These are phyloP conservation scores for Termitomyces titanicus DNA, from an alignment of 768 basidiomycete species.

Conservation along the genomic window DNA sequence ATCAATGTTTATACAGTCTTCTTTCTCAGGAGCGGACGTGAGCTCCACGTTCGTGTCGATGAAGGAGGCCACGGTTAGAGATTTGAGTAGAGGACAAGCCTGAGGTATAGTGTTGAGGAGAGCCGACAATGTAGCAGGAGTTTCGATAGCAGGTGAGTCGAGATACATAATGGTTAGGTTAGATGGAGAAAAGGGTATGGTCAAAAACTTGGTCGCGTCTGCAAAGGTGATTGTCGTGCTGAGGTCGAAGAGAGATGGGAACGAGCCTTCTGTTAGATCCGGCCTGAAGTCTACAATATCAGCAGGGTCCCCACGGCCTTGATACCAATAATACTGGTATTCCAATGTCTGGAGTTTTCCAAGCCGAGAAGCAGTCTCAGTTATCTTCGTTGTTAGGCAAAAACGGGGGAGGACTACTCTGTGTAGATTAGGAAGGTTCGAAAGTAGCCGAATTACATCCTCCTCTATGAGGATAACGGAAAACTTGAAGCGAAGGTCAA, in stretches of 20 bases:
- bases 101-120: slow-evolving; percentile 43
- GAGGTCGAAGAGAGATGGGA: slow-evolving; percentile 51
- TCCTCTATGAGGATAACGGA: slow-evolving; percentile 38
- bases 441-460: background rate
- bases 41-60: slow-evolving; percentile 15
- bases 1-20: slow-evolving; percentile 25
- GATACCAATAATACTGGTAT: slow-evolving; percentile 45
- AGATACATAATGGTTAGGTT: slow-evolving; percentile 50
- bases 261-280: slow-evolving; percentile 41
- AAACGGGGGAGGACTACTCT: slow-evolving; percentile 50
- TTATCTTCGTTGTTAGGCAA: slow-evolving; percentile 40
- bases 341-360: slow-evolving; percentile 43
- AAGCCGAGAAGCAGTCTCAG: slow-evolving; percentile 43
- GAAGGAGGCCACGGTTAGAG: slow-evolving; percentile 38
- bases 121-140: slow-evolving; percentile 35
- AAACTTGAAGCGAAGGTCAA: slow-evolving; percentile 43
- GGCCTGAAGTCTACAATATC: slow-evolving; percentile 47
- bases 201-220: slow-evolving; percentile 43
- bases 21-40: slow-evolving; percentile 11
- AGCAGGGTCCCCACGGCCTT: slow-evolving; percentile 41
- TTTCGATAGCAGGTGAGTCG: slow-evolving; percentile 43
- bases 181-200: slow-evolving; percentile 38
- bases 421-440: slow-evolving; percentile 36
- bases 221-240: slow-evolving; percentile 42
- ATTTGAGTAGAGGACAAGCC: slow-evolving; percentile 43